A percentile compares a stretch with the other conserved stretches of the same genome.
Conservation (phyloP, 202 grass and related monocot genomes). For the Musa balbisiana region DNA sequence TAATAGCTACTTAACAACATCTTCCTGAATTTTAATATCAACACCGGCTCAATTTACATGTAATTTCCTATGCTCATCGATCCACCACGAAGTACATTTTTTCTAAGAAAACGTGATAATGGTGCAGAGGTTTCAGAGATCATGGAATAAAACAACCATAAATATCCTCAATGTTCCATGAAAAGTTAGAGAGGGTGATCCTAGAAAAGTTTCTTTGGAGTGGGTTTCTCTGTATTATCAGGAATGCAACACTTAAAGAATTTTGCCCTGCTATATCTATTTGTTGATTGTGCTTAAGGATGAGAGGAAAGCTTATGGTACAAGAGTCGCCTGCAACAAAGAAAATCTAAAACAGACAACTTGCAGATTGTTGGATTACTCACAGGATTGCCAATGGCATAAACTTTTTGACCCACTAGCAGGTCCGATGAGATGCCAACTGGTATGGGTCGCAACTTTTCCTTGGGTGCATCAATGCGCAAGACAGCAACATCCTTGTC, state of each 20-base stretch:
- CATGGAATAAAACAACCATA: neutral
- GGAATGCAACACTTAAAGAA: neutral
- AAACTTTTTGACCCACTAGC: conserved; percentile 96
- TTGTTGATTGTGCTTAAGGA: neutral
- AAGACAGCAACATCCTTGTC: conserved; percentile 98
- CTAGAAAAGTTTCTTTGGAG: no score
- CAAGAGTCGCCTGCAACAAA: neutral
- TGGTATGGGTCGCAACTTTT: conserved; percentile 90
- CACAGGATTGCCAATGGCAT: conserved; percentile 96
- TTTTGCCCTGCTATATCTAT: no score
- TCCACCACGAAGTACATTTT: neutral
- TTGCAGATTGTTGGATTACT: conserved; percentile 31
- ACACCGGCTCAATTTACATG: neutral
- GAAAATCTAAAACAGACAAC: neutral
- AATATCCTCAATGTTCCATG: neutral
- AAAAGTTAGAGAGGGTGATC: neutral
- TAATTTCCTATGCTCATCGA: neutral
- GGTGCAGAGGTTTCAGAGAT: neutral
- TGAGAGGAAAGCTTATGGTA: no score
- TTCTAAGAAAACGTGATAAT: no score
- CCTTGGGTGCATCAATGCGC: conserved; percentile 73
- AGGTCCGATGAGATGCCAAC: conserved; percentile 84
- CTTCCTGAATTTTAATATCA: neutral
- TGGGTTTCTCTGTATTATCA: neutral
- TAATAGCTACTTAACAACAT: neutral